These are phyloP conservation scores for Begonia loranthoides DNA, from an alignment of 306 rosid genomes.

Conservation along the genomic window DNA sequence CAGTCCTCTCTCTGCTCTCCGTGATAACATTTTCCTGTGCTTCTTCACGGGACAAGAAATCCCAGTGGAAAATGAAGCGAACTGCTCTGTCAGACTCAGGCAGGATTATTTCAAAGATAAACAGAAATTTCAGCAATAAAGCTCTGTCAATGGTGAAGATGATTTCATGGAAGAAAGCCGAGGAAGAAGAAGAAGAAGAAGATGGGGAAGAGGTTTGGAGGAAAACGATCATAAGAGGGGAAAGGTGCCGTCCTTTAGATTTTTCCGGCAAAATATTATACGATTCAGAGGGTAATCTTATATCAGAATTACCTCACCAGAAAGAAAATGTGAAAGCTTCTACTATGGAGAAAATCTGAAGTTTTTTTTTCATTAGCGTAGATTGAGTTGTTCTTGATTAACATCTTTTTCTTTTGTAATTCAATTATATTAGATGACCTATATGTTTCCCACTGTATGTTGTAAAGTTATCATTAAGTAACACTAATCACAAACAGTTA, in stretches of 20 bases:
- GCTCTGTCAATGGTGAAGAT: conserved; percentile 40
- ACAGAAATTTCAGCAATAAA: conserved; percentile 17
- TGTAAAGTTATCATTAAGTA: no score
- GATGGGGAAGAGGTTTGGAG: conserved; percentile 44
- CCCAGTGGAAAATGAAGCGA: neutral
- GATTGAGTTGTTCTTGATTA: no score
- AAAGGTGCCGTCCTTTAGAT: conserved; percentile 53
- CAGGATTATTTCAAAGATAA: conserved; percentile 22
- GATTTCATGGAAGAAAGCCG: no score
- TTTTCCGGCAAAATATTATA: conserved; percentile 31
- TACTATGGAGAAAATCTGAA: no score
- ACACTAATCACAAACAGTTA: no score
- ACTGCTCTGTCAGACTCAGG: neutral
- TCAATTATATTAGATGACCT: no score
- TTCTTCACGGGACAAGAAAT: conserved; percentile 19
- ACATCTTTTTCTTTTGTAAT: no score
- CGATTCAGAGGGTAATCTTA: conserved; percentile 28
- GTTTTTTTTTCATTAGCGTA: no score
- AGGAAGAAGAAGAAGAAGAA: no score
- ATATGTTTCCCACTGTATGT: no score
- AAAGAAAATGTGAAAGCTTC: neutral
- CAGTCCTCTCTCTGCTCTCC: conserved; percentile 13
- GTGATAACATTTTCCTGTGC: conserved; percentile 25
- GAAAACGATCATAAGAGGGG: conserved; percentile 64
- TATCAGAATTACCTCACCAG: neutral